Evolutionary conservation across 257 asterid genomes (phyloP).

Genomic region (Solanum bulbocastanum): DNA sequence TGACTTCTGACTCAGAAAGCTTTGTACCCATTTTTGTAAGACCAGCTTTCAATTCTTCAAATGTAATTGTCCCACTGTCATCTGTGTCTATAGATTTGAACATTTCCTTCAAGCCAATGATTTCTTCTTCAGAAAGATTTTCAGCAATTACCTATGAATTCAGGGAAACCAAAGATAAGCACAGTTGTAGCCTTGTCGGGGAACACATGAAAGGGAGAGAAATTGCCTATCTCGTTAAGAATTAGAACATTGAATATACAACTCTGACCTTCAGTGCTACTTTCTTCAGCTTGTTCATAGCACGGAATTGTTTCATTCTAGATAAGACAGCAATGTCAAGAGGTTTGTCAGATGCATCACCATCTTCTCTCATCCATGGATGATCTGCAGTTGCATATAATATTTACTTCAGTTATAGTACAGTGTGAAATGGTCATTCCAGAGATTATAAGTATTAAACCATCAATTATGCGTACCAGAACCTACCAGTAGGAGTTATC

Average conservation of each 20-base stretch:
- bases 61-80: constrained; percentile 83
- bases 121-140: constrained; percentile 93
- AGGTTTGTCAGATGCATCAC: constrained; percentile 91
- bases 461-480: background rate
- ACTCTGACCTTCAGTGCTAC: constrained; percentile 73
- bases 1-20: constrained; percentile 86
- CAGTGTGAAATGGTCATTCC: background rate
- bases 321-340: constrained; percentile 79
- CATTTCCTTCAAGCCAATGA: constrained; percentile 92
- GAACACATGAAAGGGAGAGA: background rate
- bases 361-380: constrained; percentile 98
- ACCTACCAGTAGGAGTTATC: background rate
- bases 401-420: background rate
- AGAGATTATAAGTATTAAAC: background rate
- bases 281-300: constrained; percentile 97
- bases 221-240: background rate
- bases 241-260: background rate
- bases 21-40: constrained; percentile 87
- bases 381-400: constrained; percentile 41
- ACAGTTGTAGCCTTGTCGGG: background rate
- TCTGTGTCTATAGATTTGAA: constrained; percentile 94
- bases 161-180: background rate
- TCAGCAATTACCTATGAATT: constrained; percentile 72
- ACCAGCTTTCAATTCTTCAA: constrained; percentile 88
- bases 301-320: constrained; percentile 94